phyloP scores from a whole-genome alignment of 148 eudicot species.

The Chenopodium berlandieri region DNA sequence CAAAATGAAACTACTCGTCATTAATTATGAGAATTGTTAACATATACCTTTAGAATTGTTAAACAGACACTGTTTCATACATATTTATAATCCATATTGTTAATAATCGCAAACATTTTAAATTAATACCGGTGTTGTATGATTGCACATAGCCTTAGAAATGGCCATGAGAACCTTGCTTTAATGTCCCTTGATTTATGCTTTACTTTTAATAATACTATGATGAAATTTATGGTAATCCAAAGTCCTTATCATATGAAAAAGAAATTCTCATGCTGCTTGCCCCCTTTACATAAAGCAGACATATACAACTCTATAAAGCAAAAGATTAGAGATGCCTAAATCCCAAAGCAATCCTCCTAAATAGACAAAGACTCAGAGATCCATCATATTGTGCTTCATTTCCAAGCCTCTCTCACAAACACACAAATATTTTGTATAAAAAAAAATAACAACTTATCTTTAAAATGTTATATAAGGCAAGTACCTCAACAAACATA shows the following conservation, averaged over 20 bases:
- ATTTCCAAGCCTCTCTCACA: conserved; percentile 16
- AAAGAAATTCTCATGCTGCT: conserved; percentile 10
- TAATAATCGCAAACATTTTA: too few relatives aligned
- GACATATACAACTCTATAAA: conserved; percentile 25
- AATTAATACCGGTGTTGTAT: not conserved
- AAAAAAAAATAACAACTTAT: not conserved
- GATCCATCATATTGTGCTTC: conserved; percentile 26
- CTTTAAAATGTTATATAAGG: conserved; percentile 24
- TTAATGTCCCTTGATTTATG: not conserved
- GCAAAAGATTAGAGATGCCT: conserved; percentile 29
- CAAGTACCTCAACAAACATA: conserved; percentile 28
- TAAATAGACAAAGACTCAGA: conserved; percentile 26
- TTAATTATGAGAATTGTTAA: too few relatives aligned
- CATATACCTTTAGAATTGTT: too few relatives aligned
- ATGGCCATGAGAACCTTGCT: not conserved
- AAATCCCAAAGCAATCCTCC: conserved; percentile 34
- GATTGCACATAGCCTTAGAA: not conserved
- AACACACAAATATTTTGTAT: not conserved
- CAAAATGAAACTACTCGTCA: too few relatives aligned
- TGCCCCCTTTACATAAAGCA: conserved; percentile 34
- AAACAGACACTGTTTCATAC: too few relatives aligned
- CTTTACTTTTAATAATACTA: conserved; percentile 1
- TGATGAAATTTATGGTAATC: conserved; percentile 24
- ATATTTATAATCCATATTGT: too few relatives aligned
- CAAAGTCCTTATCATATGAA: conserved; percentile 22